Percentiles rank a stretch among this genome's conserved stretches.
These are phyloP conservation scores for Pterula multifida DNA, from an alignment of 1,284 basidiomycete species.

Conservation along the genomic window DNA sequence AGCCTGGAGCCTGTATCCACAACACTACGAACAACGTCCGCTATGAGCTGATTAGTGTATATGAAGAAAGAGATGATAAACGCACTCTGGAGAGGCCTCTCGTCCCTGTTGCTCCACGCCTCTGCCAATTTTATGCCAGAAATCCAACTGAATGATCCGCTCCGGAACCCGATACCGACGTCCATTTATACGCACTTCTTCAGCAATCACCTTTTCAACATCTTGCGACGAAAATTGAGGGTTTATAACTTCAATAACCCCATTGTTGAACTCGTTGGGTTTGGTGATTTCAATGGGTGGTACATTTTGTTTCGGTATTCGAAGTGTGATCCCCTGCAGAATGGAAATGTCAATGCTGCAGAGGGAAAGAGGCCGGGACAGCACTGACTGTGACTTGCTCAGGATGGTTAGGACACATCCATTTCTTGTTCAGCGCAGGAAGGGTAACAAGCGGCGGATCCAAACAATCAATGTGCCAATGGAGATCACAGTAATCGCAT, in stretches of 20 bases:
- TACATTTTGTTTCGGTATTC: constrained; percentile 61
- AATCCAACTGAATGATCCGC: constrained; percentile 83
- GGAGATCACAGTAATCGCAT: constrained; percentile 90
- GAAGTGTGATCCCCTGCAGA: constrained; percentile 56
- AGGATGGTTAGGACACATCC: constrained; percentile 98
- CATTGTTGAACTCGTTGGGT: constrained; percentile 73
- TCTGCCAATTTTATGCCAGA: constrained; percentile 78
- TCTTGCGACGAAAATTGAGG: constrained; percentile 35
- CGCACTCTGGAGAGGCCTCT: constrained; percentile 21
- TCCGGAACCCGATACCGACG: constrained; percentile 92
- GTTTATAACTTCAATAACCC: constrained; percentile 82
- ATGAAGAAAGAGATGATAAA: not conserved
- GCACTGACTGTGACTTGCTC: constrained; percentile 62
- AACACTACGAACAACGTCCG: not conserved
- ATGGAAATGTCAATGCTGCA: not conserved
- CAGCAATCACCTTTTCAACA: constrained; percentile 40
- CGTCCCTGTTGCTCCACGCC: constrained; percentile 24
- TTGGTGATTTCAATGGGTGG: constrained; percentile 61
- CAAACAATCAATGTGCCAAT: constrained; percentile 97
- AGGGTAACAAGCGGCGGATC: constrained; percentile 81
- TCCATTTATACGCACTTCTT: constrained; percentile 73
- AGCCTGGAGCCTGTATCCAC: constrained; percentile 24
- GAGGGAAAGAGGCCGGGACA: not conserved
- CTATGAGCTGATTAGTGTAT: too few species aligned
- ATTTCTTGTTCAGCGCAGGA: constrained; percentile 83